These are phyloP conservation scores for Russula griseocarnosa DNA, from an alignment of 768 basidiomycete genomes.

Conservation along the genomic window DNA sequence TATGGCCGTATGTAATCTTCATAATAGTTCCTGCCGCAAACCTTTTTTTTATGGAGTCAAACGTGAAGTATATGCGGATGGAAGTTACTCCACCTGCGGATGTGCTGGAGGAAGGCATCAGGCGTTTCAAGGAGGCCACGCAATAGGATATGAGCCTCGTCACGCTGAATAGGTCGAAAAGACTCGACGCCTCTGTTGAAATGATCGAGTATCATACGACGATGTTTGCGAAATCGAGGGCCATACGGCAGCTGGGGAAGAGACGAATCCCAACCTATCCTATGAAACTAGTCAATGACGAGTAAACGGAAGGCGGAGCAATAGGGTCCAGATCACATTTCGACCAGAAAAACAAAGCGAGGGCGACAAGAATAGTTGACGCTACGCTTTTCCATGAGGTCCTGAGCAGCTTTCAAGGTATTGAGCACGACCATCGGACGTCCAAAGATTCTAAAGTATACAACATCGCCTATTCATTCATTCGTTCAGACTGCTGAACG, in stretches of 20 bases:
- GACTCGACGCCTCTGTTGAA: constrained; percentile 27
- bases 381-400: constrained; percentile 37
- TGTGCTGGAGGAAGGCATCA: constrained; percentile 31
- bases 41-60: constrained; percentile 23
- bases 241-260: constrained; percentile 31
- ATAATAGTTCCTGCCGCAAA: constrained; percentile 34
- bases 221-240: constrained; percentile 32
- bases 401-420: constrained; percentile 35
- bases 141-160: constrained; percentile 33
- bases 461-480: constrained; percentile 33
- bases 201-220: constrained; percentile 32
- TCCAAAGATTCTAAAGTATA: constrained; percentile 34
- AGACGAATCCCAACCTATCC: constrained; percentile 28
- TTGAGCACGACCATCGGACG: constrained; percentile 35
- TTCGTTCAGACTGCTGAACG: not conserved
- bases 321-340: constrained; percentile 29
- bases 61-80: not conserved
- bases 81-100: constrained; percentile 29
- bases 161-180: constrained; percentile 31
- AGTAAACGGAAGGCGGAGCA: not conserved
- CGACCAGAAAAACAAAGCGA: constrained; percentile 31
- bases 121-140: constrained; percentile 32
- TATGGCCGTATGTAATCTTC: constrained; percentile 36
- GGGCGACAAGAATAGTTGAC: constrained; percentile 37
- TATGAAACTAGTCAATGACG: constrained; percentile 6